Evolutionary conservation across 495 filamentous ascomycete species (phyloP).

Genomic region (Sabuloglossum arenarium): DNA sequence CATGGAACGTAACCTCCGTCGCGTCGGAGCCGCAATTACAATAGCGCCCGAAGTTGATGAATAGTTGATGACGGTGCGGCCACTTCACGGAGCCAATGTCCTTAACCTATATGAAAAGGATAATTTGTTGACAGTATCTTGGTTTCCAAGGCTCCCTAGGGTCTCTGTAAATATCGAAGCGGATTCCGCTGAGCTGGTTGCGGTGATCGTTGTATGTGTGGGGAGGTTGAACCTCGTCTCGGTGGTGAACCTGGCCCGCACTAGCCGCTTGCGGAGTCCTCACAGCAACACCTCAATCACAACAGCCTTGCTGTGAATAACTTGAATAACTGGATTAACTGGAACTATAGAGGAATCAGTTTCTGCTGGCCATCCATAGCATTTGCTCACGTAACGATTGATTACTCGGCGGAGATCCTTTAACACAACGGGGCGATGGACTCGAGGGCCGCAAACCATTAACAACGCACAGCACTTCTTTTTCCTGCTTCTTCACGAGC

Average conservation of each 20-base stretch:
- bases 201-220: not conserved
- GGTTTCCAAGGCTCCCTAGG: not conserved
- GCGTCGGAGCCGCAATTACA: not conserved
- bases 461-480: not conserved
- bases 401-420: not conserved
- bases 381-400: not conserved
- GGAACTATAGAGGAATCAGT: no score
- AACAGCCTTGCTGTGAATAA: no score
- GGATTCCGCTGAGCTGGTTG: not conserved
- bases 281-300: not conserved
- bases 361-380: no score
- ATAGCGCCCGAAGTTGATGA: not conserved
- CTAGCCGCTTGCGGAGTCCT: not conserved
- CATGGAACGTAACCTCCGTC: constrained; percentile 2
- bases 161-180: not conserved
- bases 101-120: not conserved
- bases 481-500: not conserved
- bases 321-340: no score
- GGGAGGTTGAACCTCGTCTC: not conserved
- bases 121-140: not conserved
- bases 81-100: not conserved
- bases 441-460: no score
- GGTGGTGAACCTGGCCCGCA: not conserved
- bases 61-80: not conserved
- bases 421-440: not conserved